Conservation (phyloP, 352 stramenopile species). For the Globisporangium spinosum region DNA sequence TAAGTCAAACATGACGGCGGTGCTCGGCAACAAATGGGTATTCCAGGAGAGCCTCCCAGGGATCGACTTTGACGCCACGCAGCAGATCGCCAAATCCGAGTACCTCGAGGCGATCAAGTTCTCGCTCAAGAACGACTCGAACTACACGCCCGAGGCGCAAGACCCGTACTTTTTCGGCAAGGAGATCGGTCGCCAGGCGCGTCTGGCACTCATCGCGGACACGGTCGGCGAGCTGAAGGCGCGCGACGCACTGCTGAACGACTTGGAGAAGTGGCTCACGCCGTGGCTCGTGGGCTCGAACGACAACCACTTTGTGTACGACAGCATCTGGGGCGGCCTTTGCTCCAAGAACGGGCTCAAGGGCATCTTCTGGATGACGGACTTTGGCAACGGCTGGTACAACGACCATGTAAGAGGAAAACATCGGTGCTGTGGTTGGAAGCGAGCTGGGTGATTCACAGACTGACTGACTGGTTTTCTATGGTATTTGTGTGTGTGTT, state of each 20-base stretch:
- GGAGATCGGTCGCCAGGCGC: constrained; percentile 72
- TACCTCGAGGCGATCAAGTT: constrained; percentile 46
- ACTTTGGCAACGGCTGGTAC: constrained; percentile 93
- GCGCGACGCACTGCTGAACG: constrained; percentile 54
- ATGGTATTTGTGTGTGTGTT: not conserved
- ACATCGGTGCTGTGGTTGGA: too few species aligned
- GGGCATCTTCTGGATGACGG: constrained; percentile 85
- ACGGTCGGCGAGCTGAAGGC: constrained; percentile 44
- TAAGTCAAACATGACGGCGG: constrained; percentile 80
- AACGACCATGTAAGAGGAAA: constrained; percentile 81
- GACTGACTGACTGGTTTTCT: not conserved
- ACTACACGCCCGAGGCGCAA: constrained; percentile 54
- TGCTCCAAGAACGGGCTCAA: constrained; percentile 90
- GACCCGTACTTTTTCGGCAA: constrained; percentile 89
- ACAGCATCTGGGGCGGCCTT: constrained; percentile 90
- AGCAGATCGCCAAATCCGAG: constrained; percentile 29
- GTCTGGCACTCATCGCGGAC: constrained; percentile 80
- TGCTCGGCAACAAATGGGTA: constrained; percentile 59
- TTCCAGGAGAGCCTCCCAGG: constrained; percentile 54
- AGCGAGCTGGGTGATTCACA: not conserved
- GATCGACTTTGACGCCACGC: constrained; percentile 41
- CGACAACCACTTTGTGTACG: constrained; percentile 89
- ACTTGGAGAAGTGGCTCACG: constrained; percentile 62
- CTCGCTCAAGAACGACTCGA: constrained; percentile 59
- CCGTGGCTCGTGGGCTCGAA: constrained; percentile 81